Percentiles rank a stretch among this genome's conserved stretches.
phyloP scores from a whole-genome alignment of 106 monocot species.

The Hemerocallis citrina region DNA sequence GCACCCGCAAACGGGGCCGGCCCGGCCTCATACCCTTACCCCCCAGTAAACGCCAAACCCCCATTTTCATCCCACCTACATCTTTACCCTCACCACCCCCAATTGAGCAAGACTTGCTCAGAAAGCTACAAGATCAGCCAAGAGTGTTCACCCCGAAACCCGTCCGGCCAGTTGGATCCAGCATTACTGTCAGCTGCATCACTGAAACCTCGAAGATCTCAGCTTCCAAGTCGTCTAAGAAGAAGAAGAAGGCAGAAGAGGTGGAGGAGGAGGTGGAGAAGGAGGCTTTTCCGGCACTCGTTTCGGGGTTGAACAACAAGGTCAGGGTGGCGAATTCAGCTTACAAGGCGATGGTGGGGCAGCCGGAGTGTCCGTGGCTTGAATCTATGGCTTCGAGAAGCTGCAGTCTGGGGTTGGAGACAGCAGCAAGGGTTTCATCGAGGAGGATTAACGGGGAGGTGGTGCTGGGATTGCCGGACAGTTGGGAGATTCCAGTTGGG shows the following conservation, averaged over 20 bases:
- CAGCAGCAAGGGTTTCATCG: background rate
- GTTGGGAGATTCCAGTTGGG: slow-evolving; percentile 15
- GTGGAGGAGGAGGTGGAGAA: slow-evolving; percentile 77
- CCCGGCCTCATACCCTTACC: slow-evolving; percentile 1
- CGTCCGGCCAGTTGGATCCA: slow-evolving; percentile 71
- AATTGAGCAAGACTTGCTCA: slow-evolving; percentile 53
- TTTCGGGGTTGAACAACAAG: slow-evolving; percentile 72
- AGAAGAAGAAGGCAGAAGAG: slow-evolving; percentile 29
- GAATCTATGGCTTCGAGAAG: slow-evolving; percentile 15
- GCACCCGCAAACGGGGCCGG: slow-evolving; percentile 12
- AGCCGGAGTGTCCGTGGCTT: slow-evolving; percentile 67
- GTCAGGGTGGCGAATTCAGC: slow-evolving; percentile 68
- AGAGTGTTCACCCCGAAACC: slow-evolving; percentile 56
- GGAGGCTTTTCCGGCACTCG: slow-evolving; percentile 57
- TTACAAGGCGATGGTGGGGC: slow-evolving; percentile 63
- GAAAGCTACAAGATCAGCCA: slow-evolving; percentile 39
- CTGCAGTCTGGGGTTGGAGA: background rate
- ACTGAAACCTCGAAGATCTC: slow-evolving; percentile 4
- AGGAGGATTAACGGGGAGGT: slow-evolving; percentile 59
- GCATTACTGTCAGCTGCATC: slow-evolving; percentile 51
- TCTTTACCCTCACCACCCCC: too few relatives aligned
- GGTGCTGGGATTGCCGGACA: slow-evolving; percentile 41
- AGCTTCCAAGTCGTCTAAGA: background rate
- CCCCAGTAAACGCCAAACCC: slow-evolving; percentile 8
- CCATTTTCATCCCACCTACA: slow-evolving; percentile 16